Evolutionary conservation across 2,329 filamentous ascomycete genomes (phyloP), one percentile per base, ranked within the genome.

Genomic region (Apiospora malaysiana): DNA sequence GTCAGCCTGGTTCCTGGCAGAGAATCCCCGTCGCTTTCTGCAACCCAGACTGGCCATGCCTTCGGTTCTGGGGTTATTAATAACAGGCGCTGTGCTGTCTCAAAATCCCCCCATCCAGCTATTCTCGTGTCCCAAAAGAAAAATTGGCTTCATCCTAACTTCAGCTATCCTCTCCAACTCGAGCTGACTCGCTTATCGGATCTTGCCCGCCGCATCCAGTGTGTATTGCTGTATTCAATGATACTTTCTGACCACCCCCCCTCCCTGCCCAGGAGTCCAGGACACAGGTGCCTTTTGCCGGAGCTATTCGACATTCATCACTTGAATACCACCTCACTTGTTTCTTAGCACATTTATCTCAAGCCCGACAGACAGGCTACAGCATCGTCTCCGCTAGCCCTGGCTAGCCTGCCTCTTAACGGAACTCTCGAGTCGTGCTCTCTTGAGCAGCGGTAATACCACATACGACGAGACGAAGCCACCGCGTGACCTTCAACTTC

Each of bases 121-220:
- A 40, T 63, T 63, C 56, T 63, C 56, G 56, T 63, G 56, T 63
- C 56, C 32, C 18, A 4, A 27, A 27, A 21, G 2, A 27, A 27
- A 21, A 40, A 12, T 63, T 40, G 56, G 56, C 56, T 63, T 40
- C 56, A 18, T 37, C 16, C 56, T 9, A 63, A 23, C 32, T 40
- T 40, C 56, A 40, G 32, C 56, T 59, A 63, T 63, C 21, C 32
- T 63, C 56, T 63, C 56, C 56, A 63, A 40, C 32, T 63, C 37
- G 10, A 21, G 56, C 56, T 63, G 56, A 63, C 56, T 63, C 56
- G 56, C 32, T 63, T 63, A 63, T 63, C 56, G 56, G 56, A 59
- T 59, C 51, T 59, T 59, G 51, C 51, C 51, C 51, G 16, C 51
- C 51, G 27, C 51, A 59, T 37, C 27, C 51, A 59, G 32, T 32